Conservation (phyloP, 2,329 filamentous ascomycete species). For the Colletotrichum sp. region DNA sequence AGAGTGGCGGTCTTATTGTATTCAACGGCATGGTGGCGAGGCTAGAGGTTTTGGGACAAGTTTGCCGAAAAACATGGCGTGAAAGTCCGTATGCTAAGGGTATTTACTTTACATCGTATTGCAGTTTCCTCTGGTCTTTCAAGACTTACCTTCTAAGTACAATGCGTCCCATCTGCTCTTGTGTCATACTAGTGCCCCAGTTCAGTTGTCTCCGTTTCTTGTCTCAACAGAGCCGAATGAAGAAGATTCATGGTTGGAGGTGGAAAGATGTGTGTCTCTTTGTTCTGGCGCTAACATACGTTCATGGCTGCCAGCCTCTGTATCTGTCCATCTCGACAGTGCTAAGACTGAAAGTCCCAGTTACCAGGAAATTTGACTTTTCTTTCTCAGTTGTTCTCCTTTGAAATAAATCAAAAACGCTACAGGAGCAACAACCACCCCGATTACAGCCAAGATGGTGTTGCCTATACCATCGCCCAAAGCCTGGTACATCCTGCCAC, state of each 20-base stretch:
- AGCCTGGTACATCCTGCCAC: conserved; percentile 7
- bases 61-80: not conserved
- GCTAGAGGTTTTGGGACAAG: not conserved
- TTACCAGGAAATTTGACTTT: not conserved
- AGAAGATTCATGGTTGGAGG: not conserved
- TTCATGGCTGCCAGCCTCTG: not conserved
- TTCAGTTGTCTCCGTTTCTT: not conserved
- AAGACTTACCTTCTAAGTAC: not conserved
- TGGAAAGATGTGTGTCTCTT: not conserved
- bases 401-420: not conserved
- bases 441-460: conserved; percentile 41
- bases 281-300: not conserved
- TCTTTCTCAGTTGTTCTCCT: not conserved
- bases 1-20: not conserved
- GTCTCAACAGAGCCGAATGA: not conserved
- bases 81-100: not conserved
- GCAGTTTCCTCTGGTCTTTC: not conserved
- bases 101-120: not conserved
- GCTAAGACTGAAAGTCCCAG: not conserved
- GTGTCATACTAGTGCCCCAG: not conserved
- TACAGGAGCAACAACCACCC: conserved; percentile 47
- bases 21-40: not conserved
- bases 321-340: not conserved
- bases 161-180: not conserved
- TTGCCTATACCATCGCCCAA: conserved; percentile 25